phyloP scores from a whole-genome alignment of 345 rosid genomes.

The Hibiscus mutabilis region DNA sequence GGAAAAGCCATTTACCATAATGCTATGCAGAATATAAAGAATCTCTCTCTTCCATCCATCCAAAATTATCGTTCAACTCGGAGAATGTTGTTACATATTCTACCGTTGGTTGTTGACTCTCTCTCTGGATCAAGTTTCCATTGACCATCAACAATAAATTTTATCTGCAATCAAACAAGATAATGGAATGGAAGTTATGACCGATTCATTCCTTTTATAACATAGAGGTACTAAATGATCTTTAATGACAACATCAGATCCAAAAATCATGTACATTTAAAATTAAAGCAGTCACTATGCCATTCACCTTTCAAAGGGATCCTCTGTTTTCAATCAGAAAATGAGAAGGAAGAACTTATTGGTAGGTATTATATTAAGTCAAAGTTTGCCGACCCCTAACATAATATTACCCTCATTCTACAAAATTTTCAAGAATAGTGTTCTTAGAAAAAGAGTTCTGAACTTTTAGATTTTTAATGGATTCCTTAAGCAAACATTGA shows the following conservation, averaged over 20 bases:
- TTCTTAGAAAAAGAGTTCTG: background rate
- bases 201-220: background rate
- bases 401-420: background rate
- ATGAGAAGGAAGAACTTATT: background rate
- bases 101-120: conserved; percentile 48
- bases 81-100: conserved; percentile 70
- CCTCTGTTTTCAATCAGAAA: background rate
- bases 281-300: background rate
- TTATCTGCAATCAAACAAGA: conserved; percentile 41
- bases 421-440: background rate
- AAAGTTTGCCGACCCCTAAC: background rate
- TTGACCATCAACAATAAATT: conserved; percentile 78
- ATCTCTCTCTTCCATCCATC: background rate
- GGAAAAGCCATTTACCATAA: background rate
- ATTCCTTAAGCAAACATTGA: background rate
- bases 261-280: background rate
- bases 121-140: conserved; percentile 65
- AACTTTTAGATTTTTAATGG: background rate
- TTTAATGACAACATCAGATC: background rate
- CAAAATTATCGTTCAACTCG: conserved; percentile 37
- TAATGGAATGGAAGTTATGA: background rate
- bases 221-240: background rate
- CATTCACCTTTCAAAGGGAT: background rate
- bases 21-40: background rate
- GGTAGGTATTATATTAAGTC: background rate